phyloP scores from a whole-genome alignment of 768 basidiomycete species.

The Tulasnella sp. region DNA sequence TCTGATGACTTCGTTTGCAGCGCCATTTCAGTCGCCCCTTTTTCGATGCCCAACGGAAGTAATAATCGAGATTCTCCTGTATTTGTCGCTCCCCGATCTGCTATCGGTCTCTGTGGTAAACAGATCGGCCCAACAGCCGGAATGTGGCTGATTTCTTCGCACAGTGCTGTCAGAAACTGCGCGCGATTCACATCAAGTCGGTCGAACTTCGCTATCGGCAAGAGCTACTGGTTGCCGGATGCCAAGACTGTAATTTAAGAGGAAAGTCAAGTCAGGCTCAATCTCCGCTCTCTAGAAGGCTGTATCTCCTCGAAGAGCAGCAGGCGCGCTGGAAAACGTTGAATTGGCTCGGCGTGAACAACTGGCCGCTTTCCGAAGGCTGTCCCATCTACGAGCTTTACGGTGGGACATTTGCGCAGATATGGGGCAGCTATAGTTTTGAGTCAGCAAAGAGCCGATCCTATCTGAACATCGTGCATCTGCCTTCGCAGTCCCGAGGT shows the following conservation, averaged over 20 bases:
- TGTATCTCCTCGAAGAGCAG: background rate
- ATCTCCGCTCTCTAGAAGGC: background rate
- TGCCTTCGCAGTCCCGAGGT: background rate
- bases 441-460: background rate
- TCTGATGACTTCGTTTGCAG: background rate
- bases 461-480: background rate
- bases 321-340: background rate
- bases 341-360: background rate
- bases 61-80: background rate
- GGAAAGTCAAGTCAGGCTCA: background rate
- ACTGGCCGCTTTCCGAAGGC: background rate
- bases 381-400: conserved; percentile 11
- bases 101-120: background rate
- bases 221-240: background rate
- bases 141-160: background rate
- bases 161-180: background rate
- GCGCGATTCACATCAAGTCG: background rate
- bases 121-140: background rate
- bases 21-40: background rate
- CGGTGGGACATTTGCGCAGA: conserved; percentile 9
- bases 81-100: background rate
- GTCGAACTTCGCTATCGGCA: background rate
- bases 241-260: background rate
- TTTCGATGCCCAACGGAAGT: background rate
- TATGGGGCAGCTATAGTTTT: background rate